Conservation (phyloP, 371 early-diverging fungal genomes). For the Sporodiniella umbellata region DNA sequence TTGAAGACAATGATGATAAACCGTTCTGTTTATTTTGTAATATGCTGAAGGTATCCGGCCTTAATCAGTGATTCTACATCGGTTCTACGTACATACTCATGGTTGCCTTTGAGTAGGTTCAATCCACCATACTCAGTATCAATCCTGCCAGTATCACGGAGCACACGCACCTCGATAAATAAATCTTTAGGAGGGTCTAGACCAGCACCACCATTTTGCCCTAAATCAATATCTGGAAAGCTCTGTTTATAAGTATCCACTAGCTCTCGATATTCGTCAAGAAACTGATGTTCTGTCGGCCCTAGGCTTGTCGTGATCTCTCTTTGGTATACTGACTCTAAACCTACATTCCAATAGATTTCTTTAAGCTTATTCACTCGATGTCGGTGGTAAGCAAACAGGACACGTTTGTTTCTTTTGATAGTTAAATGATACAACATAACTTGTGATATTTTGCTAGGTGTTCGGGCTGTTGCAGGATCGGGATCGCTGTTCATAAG, state of each 20-base stretch:
- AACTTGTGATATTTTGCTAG: constrained; percentile 36
- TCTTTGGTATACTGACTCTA: constrained; percentile 33
- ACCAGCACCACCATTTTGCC: constrained; percentile 64
- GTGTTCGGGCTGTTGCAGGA: constrained; percentile 3
- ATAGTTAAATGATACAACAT: constrained; percentile 57
- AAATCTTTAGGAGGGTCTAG: constrained; percentile 84
- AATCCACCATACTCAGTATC: constrained; percentile 79
- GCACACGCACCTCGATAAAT: constrained; percentile 84
- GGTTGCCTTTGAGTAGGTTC: constrained; percentile 70
- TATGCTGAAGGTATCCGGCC: constrained; percentile 76
- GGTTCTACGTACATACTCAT: constrained; percentile 78
- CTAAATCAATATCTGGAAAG: constrained; percentile 73
- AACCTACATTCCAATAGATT: constrained; percentile 74
- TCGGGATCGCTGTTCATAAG: constrained; percentile 10
- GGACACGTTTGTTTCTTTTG: constrained; percentile 79
- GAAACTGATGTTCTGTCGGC: constrained; percentile 64
- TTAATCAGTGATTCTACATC: constrained; percentile 89
- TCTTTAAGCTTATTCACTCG: constrained; percentile 70
- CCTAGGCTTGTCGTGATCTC: constrained; percentile 51
- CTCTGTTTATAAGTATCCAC: constrained; percentile 63
- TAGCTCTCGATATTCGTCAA: constrained; percentile 58
- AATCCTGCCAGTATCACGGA: constrained; percentile 86
- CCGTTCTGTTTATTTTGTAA: constrained; percentile 16
- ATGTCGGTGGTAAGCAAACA: constrained; percentile 86
- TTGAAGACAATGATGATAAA: background rate